Percentiles rank a stretch among this genome's conserved stretches.
phyloP scores from a whole-genome alignment of 257 asterid species.

The Jaltomata sinuosa region DNA sequence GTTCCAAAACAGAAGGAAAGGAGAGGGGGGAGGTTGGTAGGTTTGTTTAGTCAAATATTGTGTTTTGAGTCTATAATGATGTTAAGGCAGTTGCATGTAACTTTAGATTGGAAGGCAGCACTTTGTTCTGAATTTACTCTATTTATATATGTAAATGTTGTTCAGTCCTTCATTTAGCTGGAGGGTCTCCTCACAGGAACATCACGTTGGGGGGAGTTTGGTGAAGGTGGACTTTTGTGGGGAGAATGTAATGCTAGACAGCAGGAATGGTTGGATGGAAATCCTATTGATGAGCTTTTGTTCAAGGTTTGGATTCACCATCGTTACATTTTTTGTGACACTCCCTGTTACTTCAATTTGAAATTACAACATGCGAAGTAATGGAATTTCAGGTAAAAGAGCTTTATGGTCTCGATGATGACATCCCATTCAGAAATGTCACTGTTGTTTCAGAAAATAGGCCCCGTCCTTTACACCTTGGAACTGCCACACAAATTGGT shows the following conservation, averaged over 20 bases:
- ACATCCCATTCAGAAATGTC: constrained; percentile 62
- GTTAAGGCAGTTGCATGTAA: not conserved
- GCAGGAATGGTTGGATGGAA: constrained; percentile 81
- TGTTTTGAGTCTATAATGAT: not conserved
- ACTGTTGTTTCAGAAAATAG: constrained; percentile 77
- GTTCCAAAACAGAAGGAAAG: not conserved
- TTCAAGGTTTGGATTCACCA: constrained; percentile 44
- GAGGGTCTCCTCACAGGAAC: constrained; percentile 53
- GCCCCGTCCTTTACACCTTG: constrained; percentile 87
- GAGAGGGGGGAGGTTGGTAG: not conserved
- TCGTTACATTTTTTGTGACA: not conserved
- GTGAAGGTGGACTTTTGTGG: constrained; percentile 97
- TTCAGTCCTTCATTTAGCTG: constrained; percentile 3
- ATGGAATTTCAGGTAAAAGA: constrained; percentile 68
- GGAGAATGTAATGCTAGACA: constrained; percentile 85
- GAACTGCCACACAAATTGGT: constrained; percentile 99
- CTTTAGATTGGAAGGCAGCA: not conserved
- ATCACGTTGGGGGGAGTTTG: constrained; percentile 95
- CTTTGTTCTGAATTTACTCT: not conserved
- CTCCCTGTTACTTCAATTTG: not conserved
- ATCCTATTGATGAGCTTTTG: constrained; percentile 57
- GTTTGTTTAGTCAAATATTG: not conserved
- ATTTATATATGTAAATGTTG: not conserved
- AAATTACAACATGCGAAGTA: not conserved
- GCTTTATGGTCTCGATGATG: constrained; percentile 79